Evolutionary conservation across 1,139 yeast species (phyloP).

Genomic region (Debaryomycetaceae sp.): DNA sequence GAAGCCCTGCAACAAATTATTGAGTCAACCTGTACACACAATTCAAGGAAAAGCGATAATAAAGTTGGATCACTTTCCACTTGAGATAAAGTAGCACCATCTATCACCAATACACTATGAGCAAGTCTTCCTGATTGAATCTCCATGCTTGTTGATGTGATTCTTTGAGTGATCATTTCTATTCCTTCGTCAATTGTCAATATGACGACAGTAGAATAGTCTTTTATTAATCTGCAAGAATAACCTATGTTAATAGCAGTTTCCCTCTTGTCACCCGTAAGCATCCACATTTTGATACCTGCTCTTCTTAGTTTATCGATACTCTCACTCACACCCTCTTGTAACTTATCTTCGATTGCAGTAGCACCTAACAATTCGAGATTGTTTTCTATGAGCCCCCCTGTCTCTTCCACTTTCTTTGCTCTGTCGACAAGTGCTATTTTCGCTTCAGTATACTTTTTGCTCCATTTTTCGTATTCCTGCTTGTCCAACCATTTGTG

Average conservation of each 20-base stretch:
- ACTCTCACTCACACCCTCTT: constrained; percentile 92
- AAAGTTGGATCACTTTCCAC: constrained; percentile 72
- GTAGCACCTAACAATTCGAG: constrained; percentile 84
- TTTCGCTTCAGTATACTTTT: constrained; percentile 69
- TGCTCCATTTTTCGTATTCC: constrained; percentile 66
- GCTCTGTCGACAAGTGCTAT: constrained; percentile 70
- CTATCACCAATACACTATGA: constrained; percentile 90
- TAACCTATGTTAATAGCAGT: constrained; percentile 97
- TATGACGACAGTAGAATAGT: constrained; percentile 84
- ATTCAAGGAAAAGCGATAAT: constrained; percentile 72
- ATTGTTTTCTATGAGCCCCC: constrained; percentile 64
- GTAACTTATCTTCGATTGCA: constrained; percentile 95
- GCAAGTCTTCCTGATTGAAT: constrained; percentile 73
- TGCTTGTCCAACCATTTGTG: constrained; percentile 63
- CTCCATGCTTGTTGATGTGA: constrained; percentile 59
- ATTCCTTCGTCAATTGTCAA: constrained; percentile 57
- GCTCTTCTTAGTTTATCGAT: constrained; percentile 91
- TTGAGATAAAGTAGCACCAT: constrained; percentile 75
- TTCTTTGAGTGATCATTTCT: constrained; percentile 49
- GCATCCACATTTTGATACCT: constrained; percentile 95
- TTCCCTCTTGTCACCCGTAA: constrained; percentile 96
- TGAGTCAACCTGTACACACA: constrained; percentile 85
- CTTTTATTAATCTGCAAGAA: constrained; percentile 89
- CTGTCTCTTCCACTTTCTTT: constrained; percentile 64
- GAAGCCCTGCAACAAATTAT: constrained; percentile 95